Evolutionary conservation across 2,329 filamentous ascomycete genomes (phyloP).

Genomic region (Byssothecium circinans): DNA sequence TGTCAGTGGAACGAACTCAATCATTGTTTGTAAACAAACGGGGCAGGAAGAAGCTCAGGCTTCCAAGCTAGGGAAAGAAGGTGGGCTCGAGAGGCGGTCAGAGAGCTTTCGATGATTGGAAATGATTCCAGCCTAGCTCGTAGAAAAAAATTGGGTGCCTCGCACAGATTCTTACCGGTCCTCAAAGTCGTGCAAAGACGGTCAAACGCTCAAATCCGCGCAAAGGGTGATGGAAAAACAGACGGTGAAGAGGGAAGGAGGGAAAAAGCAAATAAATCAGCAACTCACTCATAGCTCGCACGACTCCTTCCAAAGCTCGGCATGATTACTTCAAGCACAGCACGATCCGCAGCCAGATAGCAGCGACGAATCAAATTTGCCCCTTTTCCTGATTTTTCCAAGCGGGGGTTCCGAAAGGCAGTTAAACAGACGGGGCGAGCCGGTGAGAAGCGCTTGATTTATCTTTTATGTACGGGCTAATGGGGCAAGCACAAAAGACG

Average conservation of each 20-base stretch:
- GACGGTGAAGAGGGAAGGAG: constrained; percentile 17
- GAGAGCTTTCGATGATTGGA: neutral
- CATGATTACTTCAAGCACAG: constrained; percentile 27
- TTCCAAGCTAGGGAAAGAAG: neutral
- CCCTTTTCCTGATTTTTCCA: constrained; percentile 21
- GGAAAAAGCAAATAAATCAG: constrained; percentile 12
- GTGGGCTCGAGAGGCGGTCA: constrained; percentile 1
- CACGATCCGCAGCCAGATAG: constrained; percentile 1
- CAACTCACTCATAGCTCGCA: constrained; percentile 45
- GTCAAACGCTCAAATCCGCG: too few relatives aligned
- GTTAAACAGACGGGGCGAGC: constrained; percentile 1
- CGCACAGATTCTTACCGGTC: neutral
- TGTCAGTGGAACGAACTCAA: constrained; percentile 12
- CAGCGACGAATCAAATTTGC: constrained; percentile 28
- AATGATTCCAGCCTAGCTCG: neutral
- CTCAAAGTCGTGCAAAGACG: too few relatives aligned
- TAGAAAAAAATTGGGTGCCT: neutral
- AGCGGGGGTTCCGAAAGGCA: constrained; percentile 14
- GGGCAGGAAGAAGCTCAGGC: neutral
- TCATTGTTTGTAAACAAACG: constrained; percentile 14
- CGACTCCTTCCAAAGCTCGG: constrained; percentile 44
- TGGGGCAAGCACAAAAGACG: constrained; percentile 20
- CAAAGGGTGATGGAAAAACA: neutral
- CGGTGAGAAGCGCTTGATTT: constrained; percentile 13
- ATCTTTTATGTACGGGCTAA: constrained; percentile 31